These are phyloP conservation scores for Cladophialophora carrionii DNA, from an alignment of 2,329 filamentous ascomycete species.

Conservation along the genomic window DNA sequence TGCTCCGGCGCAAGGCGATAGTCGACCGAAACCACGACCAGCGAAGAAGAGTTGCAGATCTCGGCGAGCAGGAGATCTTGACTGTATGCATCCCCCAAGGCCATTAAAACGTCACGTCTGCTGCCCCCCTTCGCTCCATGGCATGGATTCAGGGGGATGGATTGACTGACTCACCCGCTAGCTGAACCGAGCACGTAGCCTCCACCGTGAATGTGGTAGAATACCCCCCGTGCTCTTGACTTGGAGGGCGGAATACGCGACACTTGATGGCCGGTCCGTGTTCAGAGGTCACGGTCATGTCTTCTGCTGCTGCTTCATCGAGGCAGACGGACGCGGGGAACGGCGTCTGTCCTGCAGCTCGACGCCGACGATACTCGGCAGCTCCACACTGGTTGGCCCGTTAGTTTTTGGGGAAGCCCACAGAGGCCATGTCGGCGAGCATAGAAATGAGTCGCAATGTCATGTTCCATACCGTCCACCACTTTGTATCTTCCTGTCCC, in stretches of 20 bases:
- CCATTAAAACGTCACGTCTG: background rate
- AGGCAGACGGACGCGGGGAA: background rate
- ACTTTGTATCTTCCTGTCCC: background rate
- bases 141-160: background rate
- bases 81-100: background rate
- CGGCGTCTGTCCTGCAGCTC: background rate
- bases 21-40: conserved; percentile 14
- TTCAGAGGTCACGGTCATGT: background rate
- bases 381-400: background rate
- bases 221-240: background rate
- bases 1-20: conserved; percentile 19
- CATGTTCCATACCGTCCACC: background rate
- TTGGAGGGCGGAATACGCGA: background rate
- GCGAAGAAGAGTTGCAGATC: background rate
- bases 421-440: background rate
- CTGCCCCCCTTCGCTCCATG: background rate
- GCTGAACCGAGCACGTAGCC: background rate
- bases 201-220: background rate
- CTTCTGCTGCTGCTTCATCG: background rate
- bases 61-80: background rate
- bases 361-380: background rate
- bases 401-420: background rate
- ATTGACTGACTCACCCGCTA: background rate
- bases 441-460: background rate
- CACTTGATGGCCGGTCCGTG: background rate